Conservation (phyloP, 768 basidiomycete species). For the Kwoniella sp. region DNA sequence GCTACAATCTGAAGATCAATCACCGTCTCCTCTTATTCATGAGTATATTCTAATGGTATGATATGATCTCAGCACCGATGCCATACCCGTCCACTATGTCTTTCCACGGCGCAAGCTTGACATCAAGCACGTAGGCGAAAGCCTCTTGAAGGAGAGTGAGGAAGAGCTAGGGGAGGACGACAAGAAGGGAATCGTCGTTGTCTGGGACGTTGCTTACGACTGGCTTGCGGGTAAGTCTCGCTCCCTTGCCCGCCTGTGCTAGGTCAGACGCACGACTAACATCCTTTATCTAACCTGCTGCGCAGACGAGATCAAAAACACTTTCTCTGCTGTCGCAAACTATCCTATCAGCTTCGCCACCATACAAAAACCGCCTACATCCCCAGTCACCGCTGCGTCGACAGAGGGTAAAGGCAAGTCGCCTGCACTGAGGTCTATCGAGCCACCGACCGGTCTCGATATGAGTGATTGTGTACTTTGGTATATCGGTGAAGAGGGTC, state of each 20-base stretch:
- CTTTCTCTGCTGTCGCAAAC: constrained; percentile 23
- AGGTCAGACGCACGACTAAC: background rate
- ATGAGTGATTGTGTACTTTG: constrained; percentile 59
- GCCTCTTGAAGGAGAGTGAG: constrained; percentile 32
- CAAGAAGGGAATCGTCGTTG: constrained; percentile 62
- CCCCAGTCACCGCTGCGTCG: background rate
- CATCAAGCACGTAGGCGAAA: constrained; percentile 49
- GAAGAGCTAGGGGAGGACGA: constrained; percentile 28
- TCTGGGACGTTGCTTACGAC: constrained; percentile 77
- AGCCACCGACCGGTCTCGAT: constrained; percentile 42
- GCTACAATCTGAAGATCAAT: too few species aligned
- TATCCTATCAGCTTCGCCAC: constrained; percentile 42
- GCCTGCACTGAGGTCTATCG: constrained; percentile 47
- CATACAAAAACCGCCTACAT: constrained; percentile 36
- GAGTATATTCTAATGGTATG: background rate
- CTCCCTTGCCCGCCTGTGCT: background rate
- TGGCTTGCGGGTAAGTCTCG: constrained; percentile 64
- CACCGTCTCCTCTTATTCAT: too few species aligned
- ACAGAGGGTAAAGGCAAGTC: constrained; percentile 27
- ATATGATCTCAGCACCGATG: constrained; percentile 66
- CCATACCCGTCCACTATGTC: constrained; percentile 85
- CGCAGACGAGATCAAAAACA: constrained; percentile 36
- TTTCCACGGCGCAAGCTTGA: constrained; percentile 77
- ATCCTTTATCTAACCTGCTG: background rate
- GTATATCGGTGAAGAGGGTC: constrained; percentile 77